Base-by-base conservation (phyloP, 768 basidiomycete species). In the Lactifluus subvellereus region DNA sequence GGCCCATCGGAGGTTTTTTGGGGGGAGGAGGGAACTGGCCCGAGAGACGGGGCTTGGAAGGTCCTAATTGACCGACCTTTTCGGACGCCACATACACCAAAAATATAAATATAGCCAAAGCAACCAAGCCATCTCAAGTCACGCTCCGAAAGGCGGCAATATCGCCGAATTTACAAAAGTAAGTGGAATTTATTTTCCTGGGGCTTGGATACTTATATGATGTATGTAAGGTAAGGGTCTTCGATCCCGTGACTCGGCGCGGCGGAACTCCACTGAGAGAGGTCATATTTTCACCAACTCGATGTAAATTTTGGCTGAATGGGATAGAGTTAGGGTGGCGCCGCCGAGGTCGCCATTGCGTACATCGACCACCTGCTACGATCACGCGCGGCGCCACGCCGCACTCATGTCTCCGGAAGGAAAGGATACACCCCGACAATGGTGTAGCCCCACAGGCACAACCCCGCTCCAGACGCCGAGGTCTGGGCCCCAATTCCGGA, bases 401-500 rank as follows among this genome's bases (percentile, higher is more conserved):
- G 53, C 47, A 38, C 20, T 22, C 27, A 32, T 54, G 16, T 57
- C 50, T 62, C 47, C 47, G 27, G 47, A 48, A 20, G 33, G 42
- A 54, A 54, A 42, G 32, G 18, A 43, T 37, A 27, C n/a, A 14
- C 42, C 40, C 52, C 18, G 42, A 13, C 40, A 33, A 42, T 49
- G 57, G 37, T 27, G 51, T 54, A 35, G 32, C 55, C 52, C 45
- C 45, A 62, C 55, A 47, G 48, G 49, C 54, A 60, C 57, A 40
- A 20, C 48, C 35, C 59, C 33, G 32, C 60, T 48, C 32, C 54
- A 27, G 40, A n/a, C 35, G 50, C 42, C 64, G 37, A 27, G 16
- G 47, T 38, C 58, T 64, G 47, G 59, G 53, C 30, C 43, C 51
- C 58, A 59, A 40, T 50, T 45, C 58, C 37, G 33, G 47, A 59